phyloP scores from a whole-genome alignment of 441 rosid genomes.

The Aquilaria agallochum region DNA sequence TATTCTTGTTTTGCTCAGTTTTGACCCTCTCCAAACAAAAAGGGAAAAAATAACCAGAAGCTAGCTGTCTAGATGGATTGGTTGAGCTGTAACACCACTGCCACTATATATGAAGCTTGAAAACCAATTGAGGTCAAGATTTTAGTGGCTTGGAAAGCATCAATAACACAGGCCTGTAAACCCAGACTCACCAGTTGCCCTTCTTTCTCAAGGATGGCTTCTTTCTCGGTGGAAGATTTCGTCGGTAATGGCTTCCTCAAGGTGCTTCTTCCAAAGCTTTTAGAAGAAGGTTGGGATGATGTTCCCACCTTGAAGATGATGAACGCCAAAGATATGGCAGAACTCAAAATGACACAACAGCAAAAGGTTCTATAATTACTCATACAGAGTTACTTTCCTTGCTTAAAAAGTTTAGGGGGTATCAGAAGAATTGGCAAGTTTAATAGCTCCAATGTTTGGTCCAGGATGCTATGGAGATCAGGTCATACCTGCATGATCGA shows the following conservation, averaged over 20 bases:
- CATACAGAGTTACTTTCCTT: not conserved
- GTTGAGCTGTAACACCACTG: slow-evolving; percentile 10
- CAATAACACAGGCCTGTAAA: not conserved
- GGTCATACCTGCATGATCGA: slow-evolving; percentile 66
- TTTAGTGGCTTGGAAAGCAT: slow-evolving; percentile 7
- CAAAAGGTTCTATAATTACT: slow-evolving; percentile 40
- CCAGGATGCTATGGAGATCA: slow-evolving; percentile 60
- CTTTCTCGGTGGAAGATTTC: slow-evolving; percentile 60
- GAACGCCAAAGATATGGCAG: slow-evolving; percentile 53
- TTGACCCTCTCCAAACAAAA: too few relatives aligned
- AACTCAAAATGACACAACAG: slow-evolving; percentile 48
- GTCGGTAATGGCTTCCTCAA: slow-evolving; percentile 52
- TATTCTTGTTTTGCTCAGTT: too few relatives aligned
- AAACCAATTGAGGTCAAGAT: not conserved
- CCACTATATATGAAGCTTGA: slow-evolving; percentile 5
- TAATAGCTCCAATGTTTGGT: not conserved
- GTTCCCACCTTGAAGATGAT: slow-evolving; percentile 68
- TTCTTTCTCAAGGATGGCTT: slow-evolving; percentile 40
- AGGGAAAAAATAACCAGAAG: not conserved
- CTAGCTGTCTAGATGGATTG: not conserved
- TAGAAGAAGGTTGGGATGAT: slow-evolving; percentile 78
- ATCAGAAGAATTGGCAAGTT: not conserved
- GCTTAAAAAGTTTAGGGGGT: slow-evolving; percentile 1
- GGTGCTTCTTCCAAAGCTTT: slow-evolving; percentile 44
- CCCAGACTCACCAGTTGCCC: slow-evolving; percentile 7